phyloP scores from a whole-genome alignment of 768 basidiomycete species.

The Agaricus sinodeliciosus region DNA sequence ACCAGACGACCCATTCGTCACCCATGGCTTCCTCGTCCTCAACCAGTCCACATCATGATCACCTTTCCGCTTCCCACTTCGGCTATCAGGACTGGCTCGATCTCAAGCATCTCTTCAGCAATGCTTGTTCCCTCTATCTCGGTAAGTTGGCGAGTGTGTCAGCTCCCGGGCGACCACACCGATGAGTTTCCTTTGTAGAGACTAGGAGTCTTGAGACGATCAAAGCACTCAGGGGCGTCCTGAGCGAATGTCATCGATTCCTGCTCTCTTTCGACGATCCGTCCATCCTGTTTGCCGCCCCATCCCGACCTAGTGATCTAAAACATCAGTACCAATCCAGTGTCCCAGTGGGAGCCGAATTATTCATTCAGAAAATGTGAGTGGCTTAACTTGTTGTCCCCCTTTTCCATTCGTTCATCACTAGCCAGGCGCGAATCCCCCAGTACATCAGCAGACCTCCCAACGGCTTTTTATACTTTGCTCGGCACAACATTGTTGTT shows the following conservation, averaged over 20 bases:
- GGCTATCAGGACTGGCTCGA: constrained; percentile 55
- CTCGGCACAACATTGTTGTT: constrained; percentile 59
- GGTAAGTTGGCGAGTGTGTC: constrained; percentile 27
- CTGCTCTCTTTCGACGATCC: constrained; percentile 49
- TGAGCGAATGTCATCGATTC: constrained; percentile 66
- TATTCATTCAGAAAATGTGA: neutral
- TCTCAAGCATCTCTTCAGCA: constrained; percentile 55
- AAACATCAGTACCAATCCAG: neutral
- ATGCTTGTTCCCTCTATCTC: constrained; percentile 53
- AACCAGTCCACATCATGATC: constrained; percentile 17
- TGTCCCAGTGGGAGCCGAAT: neutral
- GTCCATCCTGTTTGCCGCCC: constrained; percentile 36
- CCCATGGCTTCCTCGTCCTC: constrained; percentile 36
- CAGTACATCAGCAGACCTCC: constrained; percentile 37
- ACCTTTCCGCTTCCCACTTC: constrained; percentile 1
- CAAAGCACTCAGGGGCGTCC: constrained; percentile 42
- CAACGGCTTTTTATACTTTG: constrained; percentile 61
- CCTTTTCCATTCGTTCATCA: neutral
- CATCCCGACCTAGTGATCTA: neutral
- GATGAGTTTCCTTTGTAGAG: constrained; percentile 19
- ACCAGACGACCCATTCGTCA: constrained; percentile 26
- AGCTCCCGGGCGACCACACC: constrained; percentile 26
- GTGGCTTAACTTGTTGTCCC: neutral
- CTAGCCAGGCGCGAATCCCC: constrained; percentile 17
- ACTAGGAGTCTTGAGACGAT: no score